These are phyloP conservation scores for Xylariaceae sp. DNA, from an alignment of 2,329 filamentous ascomycete genomes.

Conservation along the genomic window DNA sequence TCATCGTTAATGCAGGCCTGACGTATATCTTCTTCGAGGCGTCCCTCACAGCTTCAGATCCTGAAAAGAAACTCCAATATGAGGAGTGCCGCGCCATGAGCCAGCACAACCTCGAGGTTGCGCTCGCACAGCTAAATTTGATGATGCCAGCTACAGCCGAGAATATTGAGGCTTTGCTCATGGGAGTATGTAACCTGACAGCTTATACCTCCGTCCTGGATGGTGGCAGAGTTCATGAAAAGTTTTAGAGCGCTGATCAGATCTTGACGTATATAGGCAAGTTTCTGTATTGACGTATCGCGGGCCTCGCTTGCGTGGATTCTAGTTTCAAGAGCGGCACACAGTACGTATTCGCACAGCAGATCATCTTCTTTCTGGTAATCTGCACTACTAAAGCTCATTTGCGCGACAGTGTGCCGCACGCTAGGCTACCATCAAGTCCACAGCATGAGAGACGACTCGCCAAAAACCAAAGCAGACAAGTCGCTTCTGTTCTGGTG, in stretches of 20 bases:
- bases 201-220: too few species aligned
- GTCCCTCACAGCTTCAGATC: constrained; percentile 29
- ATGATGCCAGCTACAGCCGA: constrained; percentile 54
- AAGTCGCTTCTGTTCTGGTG: constrained; percentile 61
- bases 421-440: constrained; percentile 42
- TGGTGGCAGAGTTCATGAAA: background rate
- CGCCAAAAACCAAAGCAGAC: constrained; percentile 36
- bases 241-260: background rate
- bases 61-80: constrained; percentile 35
- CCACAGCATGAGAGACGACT: constrained; percentile 36
- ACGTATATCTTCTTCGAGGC: constrained; percentile 44
- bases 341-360: constrained; percentile 28
- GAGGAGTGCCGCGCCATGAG: constrained; percentile 38
- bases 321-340: constrained; percentile 38
- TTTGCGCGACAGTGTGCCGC: constrained; percentile 35
- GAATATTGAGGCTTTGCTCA: constrained; percentile 55
- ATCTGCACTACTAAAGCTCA: background rate
- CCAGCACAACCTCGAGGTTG: constrained; percentile 41
- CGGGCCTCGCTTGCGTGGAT: constrained; percentile 42
- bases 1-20: constrained; percentile 44
- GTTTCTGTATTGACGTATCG: constrained; percentile 40
- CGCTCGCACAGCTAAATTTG: constrained; percentile 47
- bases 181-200: constrained; percentile 48
- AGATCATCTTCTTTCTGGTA: background rate
- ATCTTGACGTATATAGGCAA: constrained; percentile 18